These are phyloP conservation scores for Helichrysum umbraculigerum DNA, from an alignment of 129 eudicot genomes.

Conservation along the genomic window DNA sequence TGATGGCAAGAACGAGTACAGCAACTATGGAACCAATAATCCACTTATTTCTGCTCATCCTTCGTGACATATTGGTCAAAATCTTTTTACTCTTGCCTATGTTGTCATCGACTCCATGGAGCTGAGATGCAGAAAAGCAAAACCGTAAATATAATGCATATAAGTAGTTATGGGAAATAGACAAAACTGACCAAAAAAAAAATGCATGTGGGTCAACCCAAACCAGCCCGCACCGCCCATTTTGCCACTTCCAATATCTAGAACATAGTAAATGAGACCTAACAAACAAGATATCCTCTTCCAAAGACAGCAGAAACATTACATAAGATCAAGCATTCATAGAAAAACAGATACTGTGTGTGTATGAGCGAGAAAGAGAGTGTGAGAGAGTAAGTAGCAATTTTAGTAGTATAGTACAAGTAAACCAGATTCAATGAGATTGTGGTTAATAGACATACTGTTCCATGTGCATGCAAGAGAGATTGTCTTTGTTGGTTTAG, in stretches of 20 bases:
- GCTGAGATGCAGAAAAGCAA: slow-evolving; percentile 30
- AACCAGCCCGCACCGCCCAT: not conserved
- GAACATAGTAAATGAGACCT: not conserved
- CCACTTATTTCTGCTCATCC: slow-evolving; percentile 65
- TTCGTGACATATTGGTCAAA: slow-evolving; percentile 52
- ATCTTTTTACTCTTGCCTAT: slow-evolving; percentile 55
- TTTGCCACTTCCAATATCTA: not conserved
- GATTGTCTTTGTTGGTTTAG: slow-evolving; percentile 58
- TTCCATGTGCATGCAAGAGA: slow-evolving; percentile 52
- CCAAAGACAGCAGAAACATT: not conserved
- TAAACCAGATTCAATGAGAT: not conserved
- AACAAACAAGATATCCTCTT: not conserved
- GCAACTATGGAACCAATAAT: slow-evolving; percentile 46
- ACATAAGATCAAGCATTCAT: not conserved
- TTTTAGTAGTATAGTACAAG: not conserved
- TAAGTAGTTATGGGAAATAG: not conserved
- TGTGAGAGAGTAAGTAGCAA: too few species aligned
- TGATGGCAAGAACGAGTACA: slow-evolving; percentile 45
- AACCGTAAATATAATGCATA: not conserved
- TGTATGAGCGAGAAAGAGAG: not conserved
- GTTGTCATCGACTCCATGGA: slow-evolving; percentile 61
- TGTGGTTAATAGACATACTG: slow-evolving; percentile 24
- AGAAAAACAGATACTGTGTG: not conserved
- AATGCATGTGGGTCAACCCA: not conserved
- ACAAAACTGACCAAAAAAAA: not conserved